Evolutionary conservation across 306 rosid species (phyloP).

Genomic region (Pterocarpus macrocarpus): DNA sequence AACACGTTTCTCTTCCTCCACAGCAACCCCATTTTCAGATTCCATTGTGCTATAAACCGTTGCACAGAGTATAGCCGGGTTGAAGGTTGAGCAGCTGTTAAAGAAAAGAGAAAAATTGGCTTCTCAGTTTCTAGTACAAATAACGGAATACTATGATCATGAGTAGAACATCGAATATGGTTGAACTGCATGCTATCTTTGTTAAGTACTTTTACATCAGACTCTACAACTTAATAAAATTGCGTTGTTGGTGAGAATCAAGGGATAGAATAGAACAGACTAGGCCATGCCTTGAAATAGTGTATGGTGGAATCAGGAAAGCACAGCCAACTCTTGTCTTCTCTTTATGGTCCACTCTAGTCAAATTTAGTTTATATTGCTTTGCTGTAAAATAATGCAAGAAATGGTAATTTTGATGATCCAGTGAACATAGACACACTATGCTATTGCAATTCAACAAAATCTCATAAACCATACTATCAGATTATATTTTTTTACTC

Average conservation of each 20-base stretch:
- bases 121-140: background rate
- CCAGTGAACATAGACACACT: background rate
- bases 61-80: conserved; percentile 4
- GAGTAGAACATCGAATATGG: background rate
- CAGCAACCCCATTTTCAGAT: conserved; percentile 66
- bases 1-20: conserved; percentile 77
- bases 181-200: background rate
- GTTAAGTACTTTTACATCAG: background rate
- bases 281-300: background rate
- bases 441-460: background rate
- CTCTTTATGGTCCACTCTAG: too few species aligned
- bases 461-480: background rate
- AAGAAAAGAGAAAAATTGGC: background rate
- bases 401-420: background rate
- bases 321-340: background rate
- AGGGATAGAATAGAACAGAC: background rate
- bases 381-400: background rate
- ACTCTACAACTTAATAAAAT: background rate
- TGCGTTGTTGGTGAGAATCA: conserved; percentile 22
- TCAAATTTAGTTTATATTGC: too few species aligned
- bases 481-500: background rate
- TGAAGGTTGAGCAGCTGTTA: conserved; percentile 20
- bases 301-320: background rate
- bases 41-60: conserved; percentile 63
- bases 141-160: background rate